These are phyloP conservation scores for Trichomonascus vanleenenianus DNA, from an alignment of 805 yeast genomes.

Conservation along the genomic window DNA sequence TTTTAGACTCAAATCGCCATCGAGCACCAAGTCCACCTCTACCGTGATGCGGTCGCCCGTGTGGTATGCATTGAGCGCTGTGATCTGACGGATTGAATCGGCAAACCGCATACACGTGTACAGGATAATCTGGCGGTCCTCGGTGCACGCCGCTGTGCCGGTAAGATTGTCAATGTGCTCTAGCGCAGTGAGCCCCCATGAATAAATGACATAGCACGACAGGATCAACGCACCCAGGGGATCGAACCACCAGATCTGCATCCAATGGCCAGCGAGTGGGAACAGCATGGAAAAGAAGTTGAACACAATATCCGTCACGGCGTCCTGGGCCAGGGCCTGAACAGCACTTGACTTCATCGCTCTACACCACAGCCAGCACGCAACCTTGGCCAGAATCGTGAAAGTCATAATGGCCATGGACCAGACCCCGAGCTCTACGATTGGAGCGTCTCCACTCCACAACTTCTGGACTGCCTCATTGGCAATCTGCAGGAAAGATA, in stretches of 20 bases:
- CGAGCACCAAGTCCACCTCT: slow-evolving; percentile 65
- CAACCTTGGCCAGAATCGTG: slow-evolving; percentile 53
- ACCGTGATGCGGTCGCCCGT: slow-evolving; percentile 72
- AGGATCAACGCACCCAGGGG: slow-evolving; percentile 63
- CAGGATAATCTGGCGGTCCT: slow-evolving; percentile 57
- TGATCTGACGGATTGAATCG: slow-evolving; percentile 53
- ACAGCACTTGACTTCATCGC: slow-evolving; percentile 56
- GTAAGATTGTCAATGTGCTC: slow-evolving; percentile 71
- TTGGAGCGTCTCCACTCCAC: slow-evolving; percentile 29
- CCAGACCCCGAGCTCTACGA: slow-evolving; percentile 42
- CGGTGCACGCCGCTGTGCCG: slow-evolving; percentile 58
- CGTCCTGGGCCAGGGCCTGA: slow-evolving; percentile 77
- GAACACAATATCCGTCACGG: slow-evolving; percentile 68
- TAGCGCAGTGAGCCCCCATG: slow-evolving; percentile 58
- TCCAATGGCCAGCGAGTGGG: slow-evolving; percentile 52
- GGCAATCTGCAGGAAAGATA: slow-evolving; percentile 66
- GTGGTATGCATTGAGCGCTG: slow-evolving; percentile 64
- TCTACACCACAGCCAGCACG: slow-evolving; percentile 59
- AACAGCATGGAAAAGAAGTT: slow-evolving; percentile 63
- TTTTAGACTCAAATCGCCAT: slow-evolving; percentile 42
- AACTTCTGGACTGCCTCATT: slow-evolving; percentile 50
- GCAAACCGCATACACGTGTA: slow-evolving; percentile 66
- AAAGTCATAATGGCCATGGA: slow-evolving; percentile 52
- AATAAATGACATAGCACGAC: slow-evolving; percentile 51
- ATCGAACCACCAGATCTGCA: slow-evolving; percentile 62